phyloP scores from a whole-genome alignment of 768 basidiomycete species.

The Tricholoma matsutake region DNA sequence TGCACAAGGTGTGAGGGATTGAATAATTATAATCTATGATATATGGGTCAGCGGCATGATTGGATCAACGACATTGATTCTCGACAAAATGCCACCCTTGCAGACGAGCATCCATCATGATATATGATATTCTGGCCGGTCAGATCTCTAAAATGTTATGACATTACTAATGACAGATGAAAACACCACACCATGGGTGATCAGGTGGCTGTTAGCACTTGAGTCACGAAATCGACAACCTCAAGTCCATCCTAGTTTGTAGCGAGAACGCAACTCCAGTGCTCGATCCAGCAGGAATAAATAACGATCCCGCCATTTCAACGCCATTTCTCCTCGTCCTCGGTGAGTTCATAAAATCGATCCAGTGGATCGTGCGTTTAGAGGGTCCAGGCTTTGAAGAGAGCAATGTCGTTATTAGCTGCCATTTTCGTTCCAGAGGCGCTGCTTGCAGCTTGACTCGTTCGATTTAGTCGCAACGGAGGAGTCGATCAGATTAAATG shows the following conservation, averaged over 20 bases:
- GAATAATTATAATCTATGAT: constrained; percentile 36
- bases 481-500: too few relatives aligned
- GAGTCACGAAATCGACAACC: constrained; percentile 32
- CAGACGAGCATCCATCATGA: constrained; percentile 34
- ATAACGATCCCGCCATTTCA: constrained; percentile 21
- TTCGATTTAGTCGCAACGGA: too few relatives aligned
- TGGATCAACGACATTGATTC: constrained; percentile 20
- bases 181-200: constrained; percentile 27
- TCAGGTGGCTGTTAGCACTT: constrained; percentile 25
- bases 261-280: constrained; percentile 26
- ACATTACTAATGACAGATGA: not conserved
- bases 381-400: too few relatives aligned
- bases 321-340: constrained; percentile 12
- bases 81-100: constrained; percentile 34
- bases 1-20: constrained; percentile 5
- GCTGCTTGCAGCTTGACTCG: too few relatives aligned
- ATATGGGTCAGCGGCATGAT: constrained; percentile 31
- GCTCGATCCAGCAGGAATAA: constrained; percentile 22
- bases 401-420: too few relatives aligned
- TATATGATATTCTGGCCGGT: constrained; percentile 34
- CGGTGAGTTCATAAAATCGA: not conserved
- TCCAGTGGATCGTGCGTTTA: too few relatives aligned
- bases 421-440: too few relatives aligned
- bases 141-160: constrained; percentile 21
- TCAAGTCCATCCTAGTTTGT: constrained; percentile 27